Evolutionary conservation across 805 yeast species (phyloP), one percentile per base, ranked within the genome.

Genomic region (Ogataea wickerhamii): DNA sequence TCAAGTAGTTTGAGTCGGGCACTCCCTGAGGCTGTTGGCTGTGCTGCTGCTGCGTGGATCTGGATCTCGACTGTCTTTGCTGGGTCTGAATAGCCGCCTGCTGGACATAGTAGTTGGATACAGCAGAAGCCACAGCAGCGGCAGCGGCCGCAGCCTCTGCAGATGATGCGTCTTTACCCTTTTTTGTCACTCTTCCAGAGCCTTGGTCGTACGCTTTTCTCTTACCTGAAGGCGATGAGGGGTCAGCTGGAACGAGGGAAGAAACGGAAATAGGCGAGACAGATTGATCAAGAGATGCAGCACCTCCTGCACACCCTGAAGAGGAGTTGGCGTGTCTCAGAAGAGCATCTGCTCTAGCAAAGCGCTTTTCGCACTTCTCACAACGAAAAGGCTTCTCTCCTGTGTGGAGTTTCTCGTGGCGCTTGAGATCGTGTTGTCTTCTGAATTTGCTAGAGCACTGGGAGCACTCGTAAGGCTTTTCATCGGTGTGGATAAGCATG

Each of bases 331-430:
- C 64, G 53, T 85, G 95, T 44, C 95, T 67, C 3, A 78, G 71
- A 19, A 85, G 66, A 0, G 94, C 88, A 58, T 85, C 95, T 1
- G 80, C 78, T 23, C 95, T 64, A 1, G 91, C 85, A 61, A 85
- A 85, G 28, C 68, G 63, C 32, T 82, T 68, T 12, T 73, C 73
- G 61, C 94, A 85, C 32, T 66, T 64, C 14, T 61, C 62, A 56
- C 94, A 85, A 28, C 55, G 60, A 54, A 64, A 79, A 1, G 91
- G 89, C 55, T 74, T 79, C 47, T 78, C 87, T 17, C 91, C 91
- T 0, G 87, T 74, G 53, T 85, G 95, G 24, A 81, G 67, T 58
- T 81, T 81, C 40, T 74, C 75, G 52, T 85, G 95, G 37, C 95
- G 70, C 52, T 78, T 82, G 51, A 86, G 66, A 56, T 86, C 94